Conservation (phyloP, 2,329 filamentous ascomycete genomes). For the Monilinia fructicola region DNA sequence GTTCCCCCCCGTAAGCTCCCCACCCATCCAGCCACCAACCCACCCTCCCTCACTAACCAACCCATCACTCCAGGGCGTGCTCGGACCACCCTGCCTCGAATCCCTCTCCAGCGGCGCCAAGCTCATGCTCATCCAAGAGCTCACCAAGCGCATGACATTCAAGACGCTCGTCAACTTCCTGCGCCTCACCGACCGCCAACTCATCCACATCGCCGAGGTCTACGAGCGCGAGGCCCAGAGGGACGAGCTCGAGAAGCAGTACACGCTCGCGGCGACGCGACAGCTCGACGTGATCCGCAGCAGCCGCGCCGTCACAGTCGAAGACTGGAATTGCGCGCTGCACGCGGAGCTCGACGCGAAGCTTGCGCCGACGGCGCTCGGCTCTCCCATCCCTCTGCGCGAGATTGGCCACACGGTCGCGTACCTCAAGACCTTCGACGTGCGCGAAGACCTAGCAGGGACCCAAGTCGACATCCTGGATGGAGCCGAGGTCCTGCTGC, state of each 20-base stretch:
- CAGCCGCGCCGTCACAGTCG: neutral
- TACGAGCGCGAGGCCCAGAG: neutral
- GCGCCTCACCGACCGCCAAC: neutral
- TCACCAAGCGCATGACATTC: conserved; percentile 1
- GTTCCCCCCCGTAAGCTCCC: conserved; percentile 1
- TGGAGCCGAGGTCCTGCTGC: neutral
- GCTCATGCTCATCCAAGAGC: neutral
- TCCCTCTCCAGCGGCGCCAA: neutral
- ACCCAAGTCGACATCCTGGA: neutral
- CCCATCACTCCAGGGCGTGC: neutral
- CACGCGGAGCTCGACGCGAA: neutral
- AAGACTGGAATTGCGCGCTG: neutral
- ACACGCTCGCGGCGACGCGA: neutral
- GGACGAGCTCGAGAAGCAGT: neutral
- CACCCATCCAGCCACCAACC: accelerated
- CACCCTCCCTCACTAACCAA: neutral
- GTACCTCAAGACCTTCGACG: neutral
- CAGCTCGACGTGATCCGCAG: neutral
- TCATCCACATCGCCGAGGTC: neutral
- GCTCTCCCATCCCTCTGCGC: neutral
- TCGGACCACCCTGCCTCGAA: neutral
- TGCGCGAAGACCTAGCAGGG: neutral
- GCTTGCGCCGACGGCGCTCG: neutral
- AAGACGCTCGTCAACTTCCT: neutral
- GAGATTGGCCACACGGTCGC: neutral